phyloP scores from a whole-genome alignment of 2,329 filamentous ascomycete species.

The Colletotrichum lini region DNA sequence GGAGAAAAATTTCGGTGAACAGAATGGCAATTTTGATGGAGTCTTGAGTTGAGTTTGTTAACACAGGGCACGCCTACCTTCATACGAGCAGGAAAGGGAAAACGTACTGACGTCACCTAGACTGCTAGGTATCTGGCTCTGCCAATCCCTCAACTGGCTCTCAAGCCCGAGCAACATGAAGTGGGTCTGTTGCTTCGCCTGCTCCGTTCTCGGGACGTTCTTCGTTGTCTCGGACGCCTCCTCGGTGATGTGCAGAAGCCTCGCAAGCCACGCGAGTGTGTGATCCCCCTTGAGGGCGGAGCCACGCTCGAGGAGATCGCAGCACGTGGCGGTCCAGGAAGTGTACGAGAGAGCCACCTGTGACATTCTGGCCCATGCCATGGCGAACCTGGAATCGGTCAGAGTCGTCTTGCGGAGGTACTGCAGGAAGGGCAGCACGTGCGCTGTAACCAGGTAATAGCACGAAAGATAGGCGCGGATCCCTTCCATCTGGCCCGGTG shows the following conservation, averaged over 20 bases:
- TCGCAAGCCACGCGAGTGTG: constrained; percentile 59
- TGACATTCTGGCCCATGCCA: constrained; percentile 55
- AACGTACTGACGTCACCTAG: constrained; percentile 30
- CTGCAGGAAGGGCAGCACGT: constrained; percentile 44
- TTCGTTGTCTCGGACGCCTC: constrained; percentile 54
- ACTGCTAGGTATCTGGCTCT: constrained; percentile 50
- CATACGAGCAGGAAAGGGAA: constrained; percentile 46
- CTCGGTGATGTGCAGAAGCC: constrained; percentile 57
- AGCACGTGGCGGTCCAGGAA: constrained; percentile 61
- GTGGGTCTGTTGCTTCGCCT: constrained; percentile 57
- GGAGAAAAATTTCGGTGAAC: constrained; percentile 56
- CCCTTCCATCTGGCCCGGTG: constrained; percentile 54
- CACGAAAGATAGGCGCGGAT: constrained; percentile 63
- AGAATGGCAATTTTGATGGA: constrained; percentile 41
- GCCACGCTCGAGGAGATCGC: constrained; percentile 58
- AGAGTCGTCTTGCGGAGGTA: constrained; percentile 38
- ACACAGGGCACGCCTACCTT: constrained; percentile 41
- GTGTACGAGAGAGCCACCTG: constrained; percentile 53
- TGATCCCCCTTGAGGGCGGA: constrained; percentile 57
- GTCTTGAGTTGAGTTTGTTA: not conserved
- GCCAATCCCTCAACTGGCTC: constrained; percentile 60
- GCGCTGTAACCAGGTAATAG: constrained; percentile 61
- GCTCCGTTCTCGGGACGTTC: constrained; percentile 45
- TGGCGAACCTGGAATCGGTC: constrained; percentile 52
- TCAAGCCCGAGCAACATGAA: constrained; percentile 65